Evolutionary conservation across 345 rosid species (phyloP), one percentile per base, ranked within the genome.

Genomic region (Eutrema yunnanense): DNA sequence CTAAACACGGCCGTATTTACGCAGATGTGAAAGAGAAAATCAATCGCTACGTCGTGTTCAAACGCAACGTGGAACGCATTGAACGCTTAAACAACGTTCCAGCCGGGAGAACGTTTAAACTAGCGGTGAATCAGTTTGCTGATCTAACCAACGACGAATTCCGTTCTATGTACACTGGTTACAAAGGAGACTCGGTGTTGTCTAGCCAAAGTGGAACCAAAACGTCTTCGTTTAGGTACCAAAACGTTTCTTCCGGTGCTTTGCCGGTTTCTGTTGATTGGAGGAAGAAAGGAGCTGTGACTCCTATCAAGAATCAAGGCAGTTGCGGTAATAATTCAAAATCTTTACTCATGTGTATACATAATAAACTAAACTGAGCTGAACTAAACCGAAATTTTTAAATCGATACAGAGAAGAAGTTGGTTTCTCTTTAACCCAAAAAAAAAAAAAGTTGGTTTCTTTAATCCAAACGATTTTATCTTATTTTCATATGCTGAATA

Each of bases 91-190:
- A 85, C 27, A 80, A 19, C 47, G 40, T 53, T 16, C 32, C 42
- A 1, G 4, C 53, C 0, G 72, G 74, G 13, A 75, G 76, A 19
- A 72, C 74, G 13, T 85, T 66, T 58, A 83, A 82, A 65, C 74
- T 85, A 5, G 73, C 75, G 3, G 74, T 74, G 2, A 85, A 85
- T 37, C 79, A 78, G 55, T 83, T 85, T 58, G 79, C 87, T 3
- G 89, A 85, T 74, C 70, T 83, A 19, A 83, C 85, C 12, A 81
- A 83, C 8, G 86, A 81, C 13, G 86, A 85, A 16, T 85, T 85
- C 8, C 80, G 77, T 22, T 62, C 82, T 12, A 46, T 57, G 40
- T 53, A 75, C 47, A 82, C 81, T 32, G 72, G 86, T 37, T 84
- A 53, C 65, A 80, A 71, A 72, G 47, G 62, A 27, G 12, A 58